A percentile compares a stretch with the other conserved stretches of the same genome.
phyloP scores from a whole-genome alignment of 1,284 basidiomycete species.

The Cyathus pygmaeus region DNA sequence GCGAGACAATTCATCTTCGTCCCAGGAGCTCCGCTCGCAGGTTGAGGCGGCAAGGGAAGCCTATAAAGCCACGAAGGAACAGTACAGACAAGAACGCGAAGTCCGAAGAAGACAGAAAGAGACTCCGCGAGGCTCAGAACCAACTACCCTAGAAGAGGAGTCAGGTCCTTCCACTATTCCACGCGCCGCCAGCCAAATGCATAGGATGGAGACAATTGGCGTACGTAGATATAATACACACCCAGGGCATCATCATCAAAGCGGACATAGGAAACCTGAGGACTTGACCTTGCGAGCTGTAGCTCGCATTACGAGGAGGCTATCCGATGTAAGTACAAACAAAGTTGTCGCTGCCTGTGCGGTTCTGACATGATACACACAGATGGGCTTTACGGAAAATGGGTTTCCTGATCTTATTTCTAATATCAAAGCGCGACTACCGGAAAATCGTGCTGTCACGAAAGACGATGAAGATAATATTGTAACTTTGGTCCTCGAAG shows the following conservation, averaged over 20 bases:
- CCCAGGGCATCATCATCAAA: slow-evolving; percentile 41
- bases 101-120: slow-evolving; percentile 56
- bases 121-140: slow-evolving; percentile 30
- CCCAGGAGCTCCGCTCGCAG: slow-evolving; percentile 62
- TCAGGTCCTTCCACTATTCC: no score
- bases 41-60: slow-evolving; percentile 73
- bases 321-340: slow-evolving; percentile 57
- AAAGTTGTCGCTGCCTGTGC: neutral
- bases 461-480: slow-evolving; percentile 70
- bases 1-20: slow-evolving; percentile 14
- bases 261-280: slow-evolving; percentile 30
- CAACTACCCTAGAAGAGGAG: no score
- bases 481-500: slow-evolving; percentile 71
- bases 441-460: slow-evolving; percentile 47
- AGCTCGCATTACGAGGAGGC: slow-evolving; percentile 57
- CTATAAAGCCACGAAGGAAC: slow-evolving; percentile 76
- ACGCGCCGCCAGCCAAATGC: slow-evolving; percentile 61
- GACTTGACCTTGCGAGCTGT: slow-evolving; percentile 49
- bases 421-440: slow-evolving; percentile 64
- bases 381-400: slow-evolving; percentile 79
- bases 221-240: slow-evolving; percentile 54
- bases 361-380: slow-evolving; percentile 17
- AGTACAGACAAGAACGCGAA: slow-evolving; percentile 68
- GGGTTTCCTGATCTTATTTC: slow-evolving; percentile 61
- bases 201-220: slow-evolving; percentile 55